phyloP scores from a whole-genome alignment of 2,329 filamentous ascomycete genomes.

The Pseudogymnoascus sp. region DNA sequence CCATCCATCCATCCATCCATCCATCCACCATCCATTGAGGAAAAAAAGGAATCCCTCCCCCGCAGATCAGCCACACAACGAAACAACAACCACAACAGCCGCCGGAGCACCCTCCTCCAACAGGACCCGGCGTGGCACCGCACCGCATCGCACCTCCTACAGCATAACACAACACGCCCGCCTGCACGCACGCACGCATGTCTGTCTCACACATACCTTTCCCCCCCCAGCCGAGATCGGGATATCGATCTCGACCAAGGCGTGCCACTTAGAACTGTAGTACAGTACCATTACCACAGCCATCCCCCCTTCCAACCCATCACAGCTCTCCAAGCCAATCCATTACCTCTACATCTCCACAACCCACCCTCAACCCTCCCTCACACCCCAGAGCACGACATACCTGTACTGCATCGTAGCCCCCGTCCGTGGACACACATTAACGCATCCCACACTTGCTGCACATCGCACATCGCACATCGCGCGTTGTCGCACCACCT shows the following conservation, averaged over 20 bases:
- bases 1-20: not conserved
- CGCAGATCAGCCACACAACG: not conserved
- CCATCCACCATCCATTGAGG: not conserved
- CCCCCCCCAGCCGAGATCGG: not conserved
- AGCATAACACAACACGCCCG: not conserved
- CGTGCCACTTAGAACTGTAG: too few species aligned
- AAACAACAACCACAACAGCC: not conserved
- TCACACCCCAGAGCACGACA: not conserved
- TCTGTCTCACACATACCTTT: not conserved
- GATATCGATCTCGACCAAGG: too few species aligned
- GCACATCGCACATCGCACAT: too few species aligned
- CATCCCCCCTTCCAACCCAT: not conserved
- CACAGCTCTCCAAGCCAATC: not conserved
- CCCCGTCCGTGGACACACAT: too few species aligned
- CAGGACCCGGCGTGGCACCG: not conserved
- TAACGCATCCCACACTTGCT: too few species aligned
- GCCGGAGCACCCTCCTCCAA: not conserved
- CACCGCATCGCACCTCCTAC: too few species aligned
- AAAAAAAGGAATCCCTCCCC: not conserved
- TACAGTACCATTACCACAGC: not conserved
- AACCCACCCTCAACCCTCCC: too few species aligned
- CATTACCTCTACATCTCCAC: not conserved
- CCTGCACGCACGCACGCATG: not conserved
- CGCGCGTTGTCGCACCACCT: too few species aligned
- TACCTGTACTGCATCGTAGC: too few species aligned